Base-by-base conservation (phyloP, 306 rosid species). In the Sicyos baderoa region DNA sequence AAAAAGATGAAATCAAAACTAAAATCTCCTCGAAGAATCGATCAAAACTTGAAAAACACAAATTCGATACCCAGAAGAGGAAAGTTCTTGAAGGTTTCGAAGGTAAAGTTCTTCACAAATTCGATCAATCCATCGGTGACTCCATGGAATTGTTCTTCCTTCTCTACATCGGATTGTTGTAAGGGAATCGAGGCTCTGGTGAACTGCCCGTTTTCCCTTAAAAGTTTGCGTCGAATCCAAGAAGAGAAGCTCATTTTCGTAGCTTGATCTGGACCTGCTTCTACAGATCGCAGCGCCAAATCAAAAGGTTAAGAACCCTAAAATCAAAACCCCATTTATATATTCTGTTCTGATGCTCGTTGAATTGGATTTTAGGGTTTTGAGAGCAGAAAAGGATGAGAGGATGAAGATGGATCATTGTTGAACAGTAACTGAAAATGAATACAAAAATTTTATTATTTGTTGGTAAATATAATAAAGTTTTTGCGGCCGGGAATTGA, bases 21-120 rank as follows among this genome's bases (percentile, higher is more conserved):
- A 8, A 63, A 63, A 10, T 40, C 14, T 12, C 47, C 45, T 7
- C 47, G 13, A 29, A 59, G 47, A 58, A 58, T 58, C 65, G 19
- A 61, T 16, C 68, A 2, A 5, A 63, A 63, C 52, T 18, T 6
- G 6, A 37, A 63, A 63, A 63, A 25, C 1, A 25, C 1, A n/a
- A n/a, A n/a, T n/a, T n/a, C n/a, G n/a, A n/a, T 79, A 92, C 97
- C 95, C 76, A 74, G 84, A 48, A 79, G 85, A 54, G 93, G 84
- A 79, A 86, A 89, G 70, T 79, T 84, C 84, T 81, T 87, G 75
- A 92, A 92, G 54, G 89, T 84, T 61, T 89, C 88, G 27, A 89
- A 12, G 32, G 96, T 87, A 86, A 89, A 83, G 68, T 95, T 82
- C 77, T 86, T 83, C 17, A 86, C 71, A 70, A 17, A 80, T 78